A percentile compares a stretch with the other conserved stretches of the same genome.
Conservation (phyloP, 2,329 filamentous ascomycete species). For the Curvularia sp. region DNA sequence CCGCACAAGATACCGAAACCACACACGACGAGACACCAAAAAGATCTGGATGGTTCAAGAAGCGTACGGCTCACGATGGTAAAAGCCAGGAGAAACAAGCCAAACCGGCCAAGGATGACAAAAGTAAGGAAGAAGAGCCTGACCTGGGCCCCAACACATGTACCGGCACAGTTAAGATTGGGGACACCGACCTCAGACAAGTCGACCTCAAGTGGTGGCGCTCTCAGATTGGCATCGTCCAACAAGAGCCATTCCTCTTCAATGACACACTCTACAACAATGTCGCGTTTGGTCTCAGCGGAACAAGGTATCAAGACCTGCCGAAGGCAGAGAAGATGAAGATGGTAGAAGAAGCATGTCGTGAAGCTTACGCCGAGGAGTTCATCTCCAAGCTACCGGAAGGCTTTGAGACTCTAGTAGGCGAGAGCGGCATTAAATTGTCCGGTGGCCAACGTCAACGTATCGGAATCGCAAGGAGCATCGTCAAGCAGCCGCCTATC, state of each 20-base stretch:
- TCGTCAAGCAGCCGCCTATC: conserved; percentile 70
- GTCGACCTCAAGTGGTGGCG: conserved; percentile 56
- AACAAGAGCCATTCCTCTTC: conserved; percentile 53
- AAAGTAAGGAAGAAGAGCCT: conserved; percentile 25
- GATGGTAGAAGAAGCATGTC: conserved; percentile 57
- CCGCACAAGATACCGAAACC: conserved; percentile 1
- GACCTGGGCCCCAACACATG: conserved; percentile 43
- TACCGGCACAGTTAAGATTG: conserved; percentile 43
- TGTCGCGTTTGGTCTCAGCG: conserved; percentile 49
- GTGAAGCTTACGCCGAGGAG: conserved; percentile 50
- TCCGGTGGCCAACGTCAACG: conserved; percentile 88
- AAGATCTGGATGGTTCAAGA: conserved; percentile 23
- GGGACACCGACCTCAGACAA: conserved; percentile 35
- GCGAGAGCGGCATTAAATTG: conserved; percentile 78
- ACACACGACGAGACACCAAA: conserved; percentile 19
- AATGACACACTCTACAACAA: conserved; percentile 52
- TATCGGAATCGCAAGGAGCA: conserved; percentile 75
- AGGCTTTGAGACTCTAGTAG: conserved; percentile 76
- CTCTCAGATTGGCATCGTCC: conserved; percentile 55
- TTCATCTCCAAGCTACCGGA: conserved; percentile 53
- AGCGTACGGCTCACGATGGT: background rate
- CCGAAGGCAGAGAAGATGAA: conserved; percentile 63
- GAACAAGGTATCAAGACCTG: conserved; percentile 59
- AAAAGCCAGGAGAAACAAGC: conserved; percentile 2
- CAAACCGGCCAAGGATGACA: conserved; percentile 3